Percentiles rank a stretch among this genome's conserved stretches.
These are phyloP conservation scores for Rhipidocladum racemiflorum DNA, from an alignment of 176 grass and related monocot genomes.

Conservation along the genomic window DNA sequence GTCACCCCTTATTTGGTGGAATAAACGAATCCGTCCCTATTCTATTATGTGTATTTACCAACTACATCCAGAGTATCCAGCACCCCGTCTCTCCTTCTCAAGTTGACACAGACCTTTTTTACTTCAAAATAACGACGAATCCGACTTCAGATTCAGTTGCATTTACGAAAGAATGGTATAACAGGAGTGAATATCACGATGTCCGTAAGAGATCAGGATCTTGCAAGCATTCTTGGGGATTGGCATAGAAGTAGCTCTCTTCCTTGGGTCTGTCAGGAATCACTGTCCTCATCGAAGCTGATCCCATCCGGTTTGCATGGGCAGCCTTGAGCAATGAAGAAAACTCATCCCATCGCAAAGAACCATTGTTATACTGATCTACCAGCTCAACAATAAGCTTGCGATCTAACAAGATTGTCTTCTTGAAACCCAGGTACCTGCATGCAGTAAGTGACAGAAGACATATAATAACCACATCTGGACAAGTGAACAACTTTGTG, in stretches of 20 bases:
- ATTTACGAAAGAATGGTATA: slow-evolving; percentile 42
- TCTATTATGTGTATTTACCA: slow-evolving; percentile 59
- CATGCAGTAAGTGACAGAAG: background rate
- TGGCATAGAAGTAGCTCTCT: slow-evolving; percentile 94
- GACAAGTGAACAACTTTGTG: background rate
- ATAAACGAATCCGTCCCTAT: slow-evolving; percentile 33
- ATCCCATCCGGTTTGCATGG: slow-evolving; percentile 75
- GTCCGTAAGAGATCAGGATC: slow-evolving; percentile 26
- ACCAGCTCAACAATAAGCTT: slow-evolving; percentile 76
- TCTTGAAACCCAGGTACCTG: slow-evolving; percentile 52
- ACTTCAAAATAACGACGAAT: slow-evolving; percentile 20
- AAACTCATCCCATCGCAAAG: slow-evolving; percentile 86
- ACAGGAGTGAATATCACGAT: slow-evolving; percentile 36
- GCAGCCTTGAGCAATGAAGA: slow-evolving; percentile 66
- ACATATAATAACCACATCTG: background rate
- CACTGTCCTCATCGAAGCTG: slow-evolving; percentile 51
- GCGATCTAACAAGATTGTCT: slow-evolving; percentile 70
- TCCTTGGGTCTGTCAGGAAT: slow-evolving; percentile 91
- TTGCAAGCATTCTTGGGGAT: slow-evolving; percentile 85
- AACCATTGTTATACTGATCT: slow-evolving; percentile 65
- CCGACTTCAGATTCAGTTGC: slow-evolving; percentile 11
- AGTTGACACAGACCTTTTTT: slow-evolving; percentile 17
- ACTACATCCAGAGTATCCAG: slow-evolving; percentile 31
- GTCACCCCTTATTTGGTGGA: slow-evolving; percentile 40
- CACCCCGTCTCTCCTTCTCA: slow-evolving; percentile 1